A percentile compares a stretch with the other conserved stretches of the same genome.
Conservation (phyloP, 352 stramenopile species). For the Aphanomyces euteiches region DNA sequence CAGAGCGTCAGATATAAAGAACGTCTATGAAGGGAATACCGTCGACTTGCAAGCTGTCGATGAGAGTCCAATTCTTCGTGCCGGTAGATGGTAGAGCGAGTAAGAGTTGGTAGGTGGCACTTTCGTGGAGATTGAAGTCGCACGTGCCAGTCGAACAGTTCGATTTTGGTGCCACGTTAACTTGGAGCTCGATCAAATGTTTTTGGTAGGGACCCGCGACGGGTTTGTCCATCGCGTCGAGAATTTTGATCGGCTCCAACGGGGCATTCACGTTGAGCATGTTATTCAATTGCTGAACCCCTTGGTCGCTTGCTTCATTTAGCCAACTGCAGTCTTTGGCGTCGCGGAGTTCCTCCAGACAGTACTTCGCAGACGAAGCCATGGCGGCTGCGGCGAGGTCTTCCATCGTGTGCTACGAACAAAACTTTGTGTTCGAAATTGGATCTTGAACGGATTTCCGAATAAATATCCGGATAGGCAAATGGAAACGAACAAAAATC, state of each 20-base stretch:
- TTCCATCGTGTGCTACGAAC: neutral
- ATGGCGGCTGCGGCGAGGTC: too few relatives aligned
- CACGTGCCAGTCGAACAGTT: neutral
- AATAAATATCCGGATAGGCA: neutral
- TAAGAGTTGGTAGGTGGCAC: constrained; percentile 20
- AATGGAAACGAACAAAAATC: neutral
- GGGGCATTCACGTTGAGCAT: constrained; percentile 20
- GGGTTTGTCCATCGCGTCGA: constrained; percentile 20
- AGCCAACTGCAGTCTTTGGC: constrained; percentile 18
- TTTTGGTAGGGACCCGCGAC: constrained; percentile 22
- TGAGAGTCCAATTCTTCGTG: constrained; percentile 15
- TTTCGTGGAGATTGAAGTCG: constrained; percentile 22
- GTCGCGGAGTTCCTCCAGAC: neutral
- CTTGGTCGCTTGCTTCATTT: constrained; percentile 9
- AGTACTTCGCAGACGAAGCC: neutral
- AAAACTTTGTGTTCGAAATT: neutral
- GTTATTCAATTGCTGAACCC: constrained; percentile 23
- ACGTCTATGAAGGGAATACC: constrained; percentile 9
- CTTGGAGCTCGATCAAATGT: constrained; percentile 17
- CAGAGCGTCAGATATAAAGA: too few relatives aligned
- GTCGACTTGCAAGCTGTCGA: constrained; percentile 24
- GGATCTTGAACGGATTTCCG: constrained; percentile 7
- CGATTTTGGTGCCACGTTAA: constrained; percentile 9
- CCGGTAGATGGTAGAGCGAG: neutral
- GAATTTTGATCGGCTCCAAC: constrained; percentile 9